Evolutionary conservation across 768 basidiomycete species (phyloP).

Genomic region (Kwoniella sp.): DNA sequence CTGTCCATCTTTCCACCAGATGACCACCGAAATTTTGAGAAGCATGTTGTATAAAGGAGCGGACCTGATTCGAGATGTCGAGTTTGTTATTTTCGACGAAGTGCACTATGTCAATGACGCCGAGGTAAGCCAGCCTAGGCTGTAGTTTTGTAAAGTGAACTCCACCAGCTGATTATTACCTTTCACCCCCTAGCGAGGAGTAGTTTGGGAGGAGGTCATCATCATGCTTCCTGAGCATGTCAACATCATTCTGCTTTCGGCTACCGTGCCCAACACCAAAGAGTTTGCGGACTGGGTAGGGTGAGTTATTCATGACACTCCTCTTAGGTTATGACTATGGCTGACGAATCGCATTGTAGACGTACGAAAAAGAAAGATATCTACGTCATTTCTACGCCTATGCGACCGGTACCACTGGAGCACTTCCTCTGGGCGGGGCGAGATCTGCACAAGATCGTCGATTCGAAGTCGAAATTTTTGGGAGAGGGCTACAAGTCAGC

Average conservation of each 20-base stretch:
- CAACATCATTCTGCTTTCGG: conserved; percentile 93
- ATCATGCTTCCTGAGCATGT: conserved; percentile 99
- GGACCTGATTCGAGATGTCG: conserved; percentile 96
- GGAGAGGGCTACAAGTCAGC: conserved; percentile 84
- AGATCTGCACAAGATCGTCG: conserved; percentile 89
- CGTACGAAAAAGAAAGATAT: conserved; percentile 99
- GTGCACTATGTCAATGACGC: conserved; percentile 99
- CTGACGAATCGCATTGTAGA: conserved; percentile 58
- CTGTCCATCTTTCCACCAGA: conserved; percentile 30
- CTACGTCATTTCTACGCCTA: conserved; percentile 95
- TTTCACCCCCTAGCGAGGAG: conserved; percentile 72
- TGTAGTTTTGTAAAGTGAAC: conserved; percentile 1
- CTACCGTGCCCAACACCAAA: conserved; percentile 95
- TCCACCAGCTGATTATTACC: neutral
- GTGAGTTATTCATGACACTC: conserved; percentile 60
- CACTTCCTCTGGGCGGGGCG: conserved; percentile 95
- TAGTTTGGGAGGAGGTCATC: conserved; percentile 99
- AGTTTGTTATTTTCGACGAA: conserved; percentile 99
- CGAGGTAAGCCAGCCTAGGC: conserved; percentile 66
- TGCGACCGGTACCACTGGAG: conserved; percentile 94
- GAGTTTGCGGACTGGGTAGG: conserved; percentile 99
- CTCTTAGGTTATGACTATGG: neutral
- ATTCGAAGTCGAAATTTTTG: conserved; percentile 74
- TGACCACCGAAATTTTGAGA: conserved; percentile 85
- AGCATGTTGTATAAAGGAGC: conserved; percentile 97